These are phyloP conservation scores for Termitomyces sp. DNA, from an alignment of 768 basidiomycete species.

Conservation along the genomic window DNA sequence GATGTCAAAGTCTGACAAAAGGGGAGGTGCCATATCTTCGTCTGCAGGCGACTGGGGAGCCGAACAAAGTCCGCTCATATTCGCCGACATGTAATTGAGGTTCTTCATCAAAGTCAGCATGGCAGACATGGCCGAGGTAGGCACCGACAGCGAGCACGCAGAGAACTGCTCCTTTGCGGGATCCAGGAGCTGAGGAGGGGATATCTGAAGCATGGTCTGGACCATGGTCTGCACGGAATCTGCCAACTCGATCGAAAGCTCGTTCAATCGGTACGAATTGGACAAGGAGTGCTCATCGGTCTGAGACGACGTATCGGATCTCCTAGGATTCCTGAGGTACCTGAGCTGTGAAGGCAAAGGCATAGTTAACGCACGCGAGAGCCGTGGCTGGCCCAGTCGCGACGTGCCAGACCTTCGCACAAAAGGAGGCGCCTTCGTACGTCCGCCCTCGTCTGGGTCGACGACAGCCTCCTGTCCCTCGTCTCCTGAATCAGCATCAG, in stretches of 20 bases:
- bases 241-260: constrained; percentile 82
- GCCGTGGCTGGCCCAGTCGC: constrained; percentile 38
- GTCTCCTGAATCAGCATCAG: constrained; percentile 35
- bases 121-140: constrained; percentile 82
- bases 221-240: constrained; percentile 89
- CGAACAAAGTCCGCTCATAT: constrained; percentile 54
- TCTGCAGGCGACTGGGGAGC: neutral
- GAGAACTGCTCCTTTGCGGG: constrained; percentile 93
- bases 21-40: constrained; percentile 3
- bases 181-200: constrained; percentile 86
- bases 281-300: constrained; percentile 2
- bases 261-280: constrained; percentile 43
- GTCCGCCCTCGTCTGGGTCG: constrained; percentile 16
- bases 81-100: constrained; percentile 90
- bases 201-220: constrained; percentile 87
- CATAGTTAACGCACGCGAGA: constrained; percentile 74
- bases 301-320: neutral
- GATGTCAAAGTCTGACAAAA: constrained; percentile 78
- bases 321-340: constrained; percentile 64
- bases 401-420: constrained; percentile 6
- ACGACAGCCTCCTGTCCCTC: constrained; percentile 8
- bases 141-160: constrained; percentile 82
- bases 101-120: constrained; percentile 91
- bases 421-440: constrained; percentile 11
- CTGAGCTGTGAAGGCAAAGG: constrained; percentile 79